Conservation (phyloP, 768 basidiomycete genomes). For the Lentinula sp. region DNA sequence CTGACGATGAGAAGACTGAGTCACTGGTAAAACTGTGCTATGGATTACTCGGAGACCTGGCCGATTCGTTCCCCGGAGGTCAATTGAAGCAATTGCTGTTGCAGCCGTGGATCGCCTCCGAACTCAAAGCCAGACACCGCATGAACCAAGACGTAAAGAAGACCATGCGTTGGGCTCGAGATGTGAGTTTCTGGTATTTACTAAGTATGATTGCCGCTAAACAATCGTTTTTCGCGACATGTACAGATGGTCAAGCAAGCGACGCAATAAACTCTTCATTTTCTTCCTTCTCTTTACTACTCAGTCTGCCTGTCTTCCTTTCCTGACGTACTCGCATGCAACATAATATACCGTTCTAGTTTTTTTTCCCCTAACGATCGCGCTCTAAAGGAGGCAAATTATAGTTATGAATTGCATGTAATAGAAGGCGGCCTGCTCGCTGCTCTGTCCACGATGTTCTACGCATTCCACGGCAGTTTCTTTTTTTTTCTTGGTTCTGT, state of each 20-base stretch:
- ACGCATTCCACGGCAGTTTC: not conserved
- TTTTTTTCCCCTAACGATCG: slow-evolving; percentile 29
- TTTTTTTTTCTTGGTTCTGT: not conserved
- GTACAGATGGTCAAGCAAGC: slow-evolving; percentile 74
- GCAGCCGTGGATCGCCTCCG: slow-evolving; percentile 70
- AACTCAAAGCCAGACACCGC: slow-evolving; percentile 69
- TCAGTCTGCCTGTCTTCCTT: slow-evolving; percentile 9
- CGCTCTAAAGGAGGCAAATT: slow-evolving; percentile 72
- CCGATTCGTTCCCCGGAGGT: slow-evolving; percentile 78
- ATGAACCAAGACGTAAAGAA: slow-evolving; percentile 77
- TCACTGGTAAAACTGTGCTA: slow-evolving; percentile 65
- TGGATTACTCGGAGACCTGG: slow-evolving; percentile 90
- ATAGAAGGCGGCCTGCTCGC: slow-evolving; percentile 35
- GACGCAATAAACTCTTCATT: slow-evolving; percentile 51
- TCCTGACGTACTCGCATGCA: slow-evolving; percentile 9
- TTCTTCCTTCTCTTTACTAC: slow-evolving; percentile 18
- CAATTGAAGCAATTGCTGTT: slow-evolving; percentile 77
- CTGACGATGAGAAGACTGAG: slow-evolving; percentile 83
- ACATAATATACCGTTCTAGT: slow-evolving; percentile 7
- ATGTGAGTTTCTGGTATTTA: slow-evolving; percentile 44
- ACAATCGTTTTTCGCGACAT: not conserved
- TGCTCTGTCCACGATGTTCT: not conserved
- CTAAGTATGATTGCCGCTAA: not conserved
- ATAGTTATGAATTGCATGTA: slow-evolving; percentile 51
- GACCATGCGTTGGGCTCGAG: slow-evolving; percentile 89